These are phyloP conservation scores for Aspergillus puulaauensis DNA, from an alignment of 2,329 filamentous ascomycete genomes.

Conservation along the genomic window DNA sequence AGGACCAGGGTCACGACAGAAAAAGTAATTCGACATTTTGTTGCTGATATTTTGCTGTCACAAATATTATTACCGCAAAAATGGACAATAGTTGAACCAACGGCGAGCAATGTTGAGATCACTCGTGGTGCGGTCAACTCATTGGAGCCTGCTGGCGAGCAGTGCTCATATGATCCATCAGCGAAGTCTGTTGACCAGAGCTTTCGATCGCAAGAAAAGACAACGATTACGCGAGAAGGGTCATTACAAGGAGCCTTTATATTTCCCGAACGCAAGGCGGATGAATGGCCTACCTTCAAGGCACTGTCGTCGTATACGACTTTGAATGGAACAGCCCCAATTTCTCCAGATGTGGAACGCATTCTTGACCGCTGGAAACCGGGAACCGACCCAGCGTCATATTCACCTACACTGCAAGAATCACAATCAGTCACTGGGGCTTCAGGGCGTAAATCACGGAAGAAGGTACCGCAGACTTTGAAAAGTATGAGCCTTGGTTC, in stretches of 20 bases:
- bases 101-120: neutral
- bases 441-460: constrained; percentile 25
- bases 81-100: neutral
- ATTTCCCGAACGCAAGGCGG: neutral
- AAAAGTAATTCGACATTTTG: constrained; percentile 34
- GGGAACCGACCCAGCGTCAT: constrained; percentile 32
- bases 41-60: constrained; percentile 37
- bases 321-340: constrained; percentile 21
- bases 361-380: constrained; percentile 39
- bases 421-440: constrained; percentile 15
- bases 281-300: constrained; percentile 12
- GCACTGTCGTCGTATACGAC: constrained; percentile 32
- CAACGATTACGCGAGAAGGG: neutral
- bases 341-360: constrained; percentile 24
- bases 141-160: neutral
- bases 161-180: neutral
- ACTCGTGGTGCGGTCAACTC: neutral
- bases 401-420: constrained; percentile 27
- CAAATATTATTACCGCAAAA: constrained; percentile 26
- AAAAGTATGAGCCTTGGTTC: constrained; percentile 16
- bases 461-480: constrained; percentile 24
- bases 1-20: constrained; percentile 40
- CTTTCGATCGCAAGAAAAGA: neutral
- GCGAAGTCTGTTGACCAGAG: neutral
- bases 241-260: neutral